These are phyloP conservation scores for Amaranthus hypochondriacus DNA, from an alignment of 148 eudicot genomes.

Conservation along the genomic window DNA sequence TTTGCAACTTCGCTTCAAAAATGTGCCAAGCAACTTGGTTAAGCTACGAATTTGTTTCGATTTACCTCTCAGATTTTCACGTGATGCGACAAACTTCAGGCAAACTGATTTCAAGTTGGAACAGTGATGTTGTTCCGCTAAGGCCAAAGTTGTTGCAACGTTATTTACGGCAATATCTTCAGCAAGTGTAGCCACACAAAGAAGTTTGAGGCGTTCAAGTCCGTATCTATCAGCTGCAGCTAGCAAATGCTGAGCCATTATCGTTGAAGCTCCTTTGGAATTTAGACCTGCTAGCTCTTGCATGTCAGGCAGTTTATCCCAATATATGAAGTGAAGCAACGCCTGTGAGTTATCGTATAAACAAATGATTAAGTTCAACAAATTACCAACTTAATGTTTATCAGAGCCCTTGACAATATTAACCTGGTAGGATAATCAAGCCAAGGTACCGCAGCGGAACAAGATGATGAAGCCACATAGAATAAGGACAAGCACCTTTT, in stretches of 20 bases:
- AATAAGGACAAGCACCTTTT: conserved; percentile 19
- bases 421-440: conserved; percentile 21
- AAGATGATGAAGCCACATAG: conserved; percentile 23
- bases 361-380: conserved; percentile 12
- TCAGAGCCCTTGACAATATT: conserved; percentile 9
- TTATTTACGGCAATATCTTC: conserved; percentile 84
- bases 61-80: conserved; percentile 89
- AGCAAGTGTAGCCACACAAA: conserved; percentile 78
- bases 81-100: conserved; percentile 77
- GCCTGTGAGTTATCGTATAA: conserved; percentile 47
- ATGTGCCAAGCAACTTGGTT: no score
- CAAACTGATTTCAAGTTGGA: conserved; percentile 76
- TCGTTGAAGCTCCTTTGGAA: conserved; percentile 70
- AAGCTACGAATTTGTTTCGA: neutral
- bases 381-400: neutral
- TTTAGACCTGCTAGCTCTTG: conserved; percentile 73
- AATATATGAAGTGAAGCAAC: conserved; percentile 78
- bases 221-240: conserved; percentile 94
- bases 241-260: conserved; percentile 92
- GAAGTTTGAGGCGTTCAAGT: conserved; percentile 69
- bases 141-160: conserved; percentile 84
- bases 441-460: conserved; percentile 16
- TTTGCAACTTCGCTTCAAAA: no score
- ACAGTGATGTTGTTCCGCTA: conserved; percentile 97
- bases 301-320: conserved; percentile 83